Evolutionary conservation across 306 rosid species (phyloP), one percentile per base, ranked within the genome.

Genomic region (Casuarina cunninghamiana): DNA sequence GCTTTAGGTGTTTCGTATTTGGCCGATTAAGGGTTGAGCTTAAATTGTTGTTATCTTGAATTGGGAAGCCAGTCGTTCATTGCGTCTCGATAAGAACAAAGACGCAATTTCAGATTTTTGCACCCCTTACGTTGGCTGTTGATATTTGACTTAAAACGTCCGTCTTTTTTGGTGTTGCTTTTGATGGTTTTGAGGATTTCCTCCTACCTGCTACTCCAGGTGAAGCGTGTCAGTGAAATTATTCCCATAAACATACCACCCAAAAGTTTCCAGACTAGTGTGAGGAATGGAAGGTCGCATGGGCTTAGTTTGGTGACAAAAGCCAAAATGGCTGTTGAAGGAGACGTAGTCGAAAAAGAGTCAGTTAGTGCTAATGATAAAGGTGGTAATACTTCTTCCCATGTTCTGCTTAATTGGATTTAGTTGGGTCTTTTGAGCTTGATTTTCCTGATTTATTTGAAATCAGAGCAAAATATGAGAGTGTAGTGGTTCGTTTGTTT

Each of bases 311-410:
- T 74, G 63, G 71, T 79, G 49, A 73, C 87, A 17, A 84, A 80
- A 76, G 87, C 90, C 55, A 89, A 91, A 78, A 8, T 50, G 50
- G 69, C 82, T 66, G 87, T 84, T 67, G 96, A 84, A 79, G 91
- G 89, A 79, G 90, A 84, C 72, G 85, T 89, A 38, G 17, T 83
- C 35, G 86, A 87, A 83, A 85, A 84, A 78, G 85, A 89, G 71
- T 60, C 89, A 6, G 67, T 53, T 38, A 2, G 69, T 53, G 61
- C 10, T 77, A 70, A 82, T 58, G 85, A 87, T 72, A 75, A 84
- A 71, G 85, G 71, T 12, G 88, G 90, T 87, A 73, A 80, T 42
- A 72, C 74, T 10, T 69, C 17, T 84, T 62, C 21, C 60, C 51
- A 38, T 69, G 71, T 44, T 39, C 68, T 44, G 57, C 44, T 62